Evolutionary conservation across 441 rosid species (phyloP), one percentile per base, ranked within the genome.

Genomic region (Corymbia citriodora): DNA sequence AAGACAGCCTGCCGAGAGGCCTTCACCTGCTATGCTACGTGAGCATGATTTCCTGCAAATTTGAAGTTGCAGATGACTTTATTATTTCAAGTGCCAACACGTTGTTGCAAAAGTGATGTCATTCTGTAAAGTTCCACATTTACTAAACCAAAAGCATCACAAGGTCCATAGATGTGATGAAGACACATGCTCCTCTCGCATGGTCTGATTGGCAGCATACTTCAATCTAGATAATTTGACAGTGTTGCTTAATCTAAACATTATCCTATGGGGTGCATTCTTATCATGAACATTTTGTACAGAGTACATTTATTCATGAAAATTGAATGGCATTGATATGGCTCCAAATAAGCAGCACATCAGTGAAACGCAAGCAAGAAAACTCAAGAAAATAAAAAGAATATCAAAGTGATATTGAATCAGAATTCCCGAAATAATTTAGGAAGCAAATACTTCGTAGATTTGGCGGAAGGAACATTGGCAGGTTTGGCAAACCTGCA

Each of bases 1-100:
- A 89, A 95, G 98, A 93, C 97, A 96, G 89, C 99, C 99, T 74
- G 98, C 98, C 9, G 96, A 96, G 87, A 94, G 99, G 92, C 95
- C 99, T 52, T 91, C 97, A 1, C 98, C 99, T 21, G 90, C 94
- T 89, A 89, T 91, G 95, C 91, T 96, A 93, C 92, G 96, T 86
- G 98, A 95, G 89, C 99, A 97, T 91, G 93, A 93, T 52, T 97
- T 96, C 93, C 49, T 95, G 88, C 96, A 92, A 91, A 92, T 88
- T 92, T 36, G 27, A 72, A 10, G 25, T 70, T 33, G 81, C 48
- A 0, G 0, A 18, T 70, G 48, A 5, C 25, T 8, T 0, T 31
- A 19, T 1, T 72, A 5, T 18, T 65, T n/a, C 45, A 72, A 5
- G 15, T 36, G 49, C 29, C 27, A 13, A 3, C 19, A 72, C 2